These are phyloP conservation scores for Fistulifera solaris DNA, from an alignment of 108 stramenopile species.

Conservation along the genomic window DNA sequence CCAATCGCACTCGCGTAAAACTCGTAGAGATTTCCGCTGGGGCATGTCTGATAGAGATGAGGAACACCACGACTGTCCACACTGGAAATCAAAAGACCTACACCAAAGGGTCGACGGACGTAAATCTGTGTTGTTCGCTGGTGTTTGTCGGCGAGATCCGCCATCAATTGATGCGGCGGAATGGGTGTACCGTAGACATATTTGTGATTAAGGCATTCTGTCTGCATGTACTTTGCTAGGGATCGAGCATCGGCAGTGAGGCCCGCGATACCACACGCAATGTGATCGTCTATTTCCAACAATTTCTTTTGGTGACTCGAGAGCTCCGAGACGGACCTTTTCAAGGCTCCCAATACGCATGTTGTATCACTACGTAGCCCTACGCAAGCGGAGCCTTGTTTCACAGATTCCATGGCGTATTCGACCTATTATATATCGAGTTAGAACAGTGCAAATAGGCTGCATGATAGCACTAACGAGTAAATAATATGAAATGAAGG, in stretches of 20 bases:
- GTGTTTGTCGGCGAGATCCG: conserved; percentile 95
- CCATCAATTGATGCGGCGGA: conserved; percentile 83
- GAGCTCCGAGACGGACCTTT: conserved; percentile 92
- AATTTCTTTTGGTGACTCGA: conserved; percentile 95
- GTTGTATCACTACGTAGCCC: conserved; percentile 77
- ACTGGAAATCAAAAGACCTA: conserved; percentile 88
- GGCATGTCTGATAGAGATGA: conserved; percentile 95
- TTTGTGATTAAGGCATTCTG: conserved; percentile 95
- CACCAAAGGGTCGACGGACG: conserved; percentile 96
- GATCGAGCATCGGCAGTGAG: conserved; percentile 95
- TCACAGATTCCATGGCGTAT: conserved; percentile 99
- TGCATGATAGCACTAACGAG: too few relatives aligned
- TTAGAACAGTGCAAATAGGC: background rate
- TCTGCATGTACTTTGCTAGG: conserved; percentile 95
- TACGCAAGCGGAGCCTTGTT: conserved; percentile 94
- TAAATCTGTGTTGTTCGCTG: conserved; percentile 98
- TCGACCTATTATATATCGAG: conserved; percentile 59
- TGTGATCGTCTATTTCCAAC: conserved; percentile 95
- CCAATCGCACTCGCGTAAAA: conserved; percentile 95
- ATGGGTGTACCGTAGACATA: conserved; percentile 93
- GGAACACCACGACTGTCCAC: conserved; percentile 57
- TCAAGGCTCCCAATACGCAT: conserved; percentile 93
- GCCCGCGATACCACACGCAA: conserved; percentile 94
- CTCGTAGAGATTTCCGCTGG: conserved; percentile 94
- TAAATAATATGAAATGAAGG: too few relatives aligned